These are phyloP conservation scores for Fagopyrum esculentum DNA, from an alignment of 148 eudicot species.

Conservation along the genomic window DNA sequence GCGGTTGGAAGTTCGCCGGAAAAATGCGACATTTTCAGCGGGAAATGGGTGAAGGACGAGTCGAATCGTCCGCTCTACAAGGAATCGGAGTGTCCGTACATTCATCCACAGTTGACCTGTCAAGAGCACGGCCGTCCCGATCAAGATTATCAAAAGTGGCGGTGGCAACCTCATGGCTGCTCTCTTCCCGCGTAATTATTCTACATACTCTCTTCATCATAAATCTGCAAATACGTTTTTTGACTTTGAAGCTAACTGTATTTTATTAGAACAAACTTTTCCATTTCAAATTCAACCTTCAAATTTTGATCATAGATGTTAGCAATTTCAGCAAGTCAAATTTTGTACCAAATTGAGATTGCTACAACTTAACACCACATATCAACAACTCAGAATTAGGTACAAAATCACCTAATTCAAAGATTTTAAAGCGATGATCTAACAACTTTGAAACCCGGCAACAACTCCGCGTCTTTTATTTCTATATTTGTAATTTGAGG, in stretches of 20 bases:
- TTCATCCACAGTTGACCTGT: constrained; percentile 78
- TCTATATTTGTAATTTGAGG: too few relatives aligned
- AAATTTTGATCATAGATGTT: neutral
- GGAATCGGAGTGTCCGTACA: constrained; percentile 83
- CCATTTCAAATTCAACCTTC: neutral
- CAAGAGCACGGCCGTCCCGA: constrained; percentile 86
- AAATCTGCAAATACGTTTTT: neutral
- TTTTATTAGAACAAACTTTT: neutral
- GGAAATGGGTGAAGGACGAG: constrained; percentile 72
- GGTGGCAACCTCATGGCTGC: constrained; percentile 85
- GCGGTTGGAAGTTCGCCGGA: constrained; percentile 37
- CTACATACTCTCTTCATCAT: neutral
- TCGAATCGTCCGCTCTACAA: constrained; percentile 55
- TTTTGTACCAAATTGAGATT: neutral
- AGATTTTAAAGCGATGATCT: too few relatives aligned
- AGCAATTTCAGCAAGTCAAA: neutral
- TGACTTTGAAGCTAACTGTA: neutral
- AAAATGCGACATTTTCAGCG: constrained; percentile 61
- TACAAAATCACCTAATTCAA: too few relatives aligned
- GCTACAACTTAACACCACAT: neutral
- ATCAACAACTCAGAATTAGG: neutral
- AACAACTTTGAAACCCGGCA: too few relatives aligned
- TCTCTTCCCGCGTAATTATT: constrained; percentile 58
- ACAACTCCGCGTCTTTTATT: too few relatives aligned
- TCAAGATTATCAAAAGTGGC: constrained; percentile 67